Conservation (phyloP, 2,329 filamentous ascomycete species). For the Claviceps sp. region DNA sequence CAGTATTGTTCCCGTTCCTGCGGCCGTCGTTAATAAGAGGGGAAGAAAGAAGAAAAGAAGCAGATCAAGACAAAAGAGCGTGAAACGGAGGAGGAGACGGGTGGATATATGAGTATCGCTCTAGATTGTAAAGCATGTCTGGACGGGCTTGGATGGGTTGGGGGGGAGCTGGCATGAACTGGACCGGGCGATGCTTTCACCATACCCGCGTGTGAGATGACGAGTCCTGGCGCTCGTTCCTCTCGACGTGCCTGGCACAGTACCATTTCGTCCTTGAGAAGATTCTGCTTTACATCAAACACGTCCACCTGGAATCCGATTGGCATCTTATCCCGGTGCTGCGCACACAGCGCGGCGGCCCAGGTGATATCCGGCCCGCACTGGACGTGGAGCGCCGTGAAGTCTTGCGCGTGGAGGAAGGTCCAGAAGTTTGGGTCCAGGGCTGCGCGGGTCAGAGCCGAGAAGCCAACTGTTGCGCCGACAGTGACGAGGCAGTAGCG, state of each 20-base stretch:
- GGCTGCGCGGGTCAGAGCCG: slow-evolving; percentile 52
- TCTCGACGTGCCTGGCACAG: slow-evolving; percentile 34
- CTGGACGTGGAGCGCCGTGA: slow-evolving; percentile 64
- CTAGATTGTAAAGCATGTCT: too few species aligned
- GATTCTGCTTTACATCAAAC: slow-evolving; percentile 20
- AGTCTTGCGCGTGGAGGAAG: slow-evolving; percentile 44
- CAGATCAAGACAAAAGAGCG: neutral
- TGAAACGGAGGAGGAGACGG: too few species aligned
- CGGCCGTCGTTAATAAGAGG: too few species aligned
- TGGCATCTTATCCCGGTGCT: slow-evolving; percentile 13
- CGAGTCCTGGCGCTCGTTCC: slow-evolving; percentile 47
- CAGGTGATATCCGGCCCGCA: slow-evolving; percentile 54
- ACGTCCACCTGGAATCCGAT: slow-evolving; percentile 14
- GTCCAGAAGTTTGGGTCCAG: slow-evolving; percentile 49
- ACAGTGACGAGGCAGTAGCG: slow-evolving; percentile 71
- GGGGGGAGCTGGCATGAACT: too few species aligned
- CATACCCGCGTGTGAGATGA: slow-evolving; percentile 80
- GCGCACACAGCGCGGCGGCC: slow-evolving; percentile 14
- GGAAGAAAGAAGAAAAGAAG: neutral
- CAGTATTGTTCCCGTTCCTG: slow-evolving; percentile 81
- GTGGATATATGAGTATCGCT: too few species aligned
- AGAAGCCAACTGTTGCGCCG: slow-evolving; percentile 81
- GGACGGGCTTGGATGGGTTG: too few species aligned
- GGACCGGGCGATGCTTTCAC: neutral
- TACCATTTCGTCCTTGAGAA: slow-evolving; percentile 36